Base-by-base conservation (phyloP, 805 yeast species). In the Cyberlindnera maclurae region DNA sequence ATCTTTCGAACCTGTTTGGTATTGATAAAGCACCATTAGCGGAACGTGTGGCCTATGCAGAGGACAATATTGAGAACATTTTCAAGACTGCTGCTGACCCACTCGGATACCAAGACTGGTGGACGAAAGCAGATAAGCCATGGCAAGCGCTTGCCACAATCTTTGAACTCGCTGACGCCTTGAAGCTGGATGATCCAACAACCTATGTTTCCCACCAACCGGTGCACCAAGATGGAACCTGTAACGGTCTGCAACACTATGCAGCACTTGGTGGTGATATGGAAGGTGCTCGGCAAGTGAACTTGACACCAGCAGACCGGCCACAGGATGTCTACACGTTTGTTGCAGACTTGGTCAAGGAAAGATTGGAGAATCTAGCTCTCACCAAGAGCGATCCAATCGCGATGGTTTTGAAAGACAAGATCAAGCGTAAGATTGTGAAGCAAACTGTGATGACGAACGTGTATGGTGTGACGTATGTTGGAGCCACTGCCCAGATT, bases 401-500 rank as follows among this genome's bases (percentile, higher is more conserved):
- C 39, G 90, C 89, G 1, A 41, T 41, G 10, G 13, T 46, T 4
- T 36, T 54, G 30, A 66, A 71, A 40, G 83, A 79, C 37, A 72
- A 77, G 43, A 74, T 90, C 41, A 73, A 80, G 15, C 74, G 98
- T 51, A 90, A 90, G 57, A 81, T 93, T 33, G 96, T 93, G 28
- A 90, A 90, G 57, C 98, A 90, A 59, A 87, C 98, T 0, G 97
- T 90, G 18, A 90, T 90, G 98, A 90, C 98, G 0, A 89, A 88
- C 54, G 98, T 90, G 28, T 90, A 90, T 57, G 98, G 98, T 52
- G 98, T 90, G 11, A 90, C 98, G 0, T 87, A 75, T 56, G 74
- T 86, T 45, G 98, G 98, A 13, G 98, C 97, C 0, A 76, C 86
- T 13, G 81, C 79, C 4, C 98, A 90, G 63, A 87, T 90, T 53